These are phyloP conservation scores for Thermochaetoides thermophila DNA, from an alignment of 495 filamentous ascomycete genomes.

Conservation along the genomic window DNA sequence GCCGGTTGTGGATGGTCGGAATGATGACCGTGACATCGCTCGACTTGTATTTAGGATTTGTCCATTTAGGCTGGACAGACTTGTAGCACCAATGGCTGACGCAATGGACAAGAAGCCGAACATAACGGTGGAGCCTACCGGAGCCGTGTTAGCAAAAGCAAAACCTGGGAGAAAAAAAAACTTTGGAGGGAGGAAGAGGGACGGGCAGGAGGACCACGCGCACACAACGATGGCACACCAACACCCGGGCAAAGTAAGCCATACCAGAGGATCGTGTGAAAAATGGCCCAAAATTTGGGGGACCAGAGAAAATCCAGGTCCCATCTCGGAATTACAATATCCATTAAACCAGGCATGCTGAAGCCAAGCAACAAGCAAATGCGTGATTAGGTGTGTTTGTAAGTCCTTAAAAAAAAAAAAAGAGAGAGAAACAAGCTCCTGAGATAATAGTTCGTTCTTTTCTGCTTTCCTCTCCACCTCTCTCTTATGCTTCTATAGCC, in stretches of 20 bases:
- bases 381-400: too few species aligned
- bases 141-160: constrained; percentile 8
- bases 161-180: neutral
- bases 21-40: constrained; percentile 43
- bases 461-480: too few species aligned
- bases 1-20: constrained; percentile 39
- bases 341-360: constrained; percentile 20
- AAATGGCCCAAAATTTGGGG: constrained; percentile 16
- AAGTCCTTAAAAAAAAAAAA: too few species aligned
- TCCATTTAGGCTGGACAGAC: constrained; percentile 26
- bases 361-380: constrained; percentile 3
- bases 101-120: constrained; percentile 39
- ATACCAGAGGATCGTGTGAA: constrained; percentile 32
- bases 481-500: too few species aligned
- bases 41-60: constrained; percentile 30
- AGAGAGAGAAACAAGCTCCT: too few species aligned
- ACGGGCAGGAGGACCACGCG: neutral
- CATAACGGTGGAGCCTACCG: constrained; percentile 33
- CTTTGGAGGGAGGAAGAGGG: too few species aligned
- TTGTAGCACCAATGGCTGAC: constrained; percentile 37
- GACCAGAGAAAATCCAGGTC: constrained; percentile 28
- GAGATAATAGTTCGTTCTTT: too few species aligned
- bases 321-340: constrained; percentile 20
- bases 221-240: too few species aligned
- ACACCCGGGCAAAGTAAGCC: too few species aligned